Percentiles rank a stretch among this genome's conserved stretches.
Evolutionary conservation across 83 land plant species (phyloP).

Genomic region (Diphasiastrum complanatum): DNA sequence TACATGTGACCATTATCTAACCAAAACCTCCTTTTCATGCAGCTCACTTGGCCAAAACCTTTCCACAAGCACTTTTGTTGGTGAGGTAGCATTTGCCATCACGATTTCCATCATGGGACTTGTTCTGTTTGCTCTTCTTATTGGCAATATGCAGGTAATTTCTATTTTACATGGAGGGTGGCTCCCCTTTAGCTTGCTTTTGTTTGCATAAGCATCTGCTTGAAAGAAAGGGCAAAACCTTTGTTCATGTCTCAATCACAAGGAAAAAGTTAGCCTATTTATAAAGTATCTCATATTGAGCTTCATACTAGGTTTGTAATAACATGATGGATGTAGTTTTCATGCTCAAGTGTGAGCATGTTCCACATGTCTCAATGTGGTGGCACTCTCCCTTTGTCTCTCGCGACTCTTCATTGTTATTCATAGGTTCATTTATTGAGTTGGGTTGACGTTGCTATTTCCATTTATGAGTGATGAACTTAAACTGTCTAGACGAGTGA

Average conservation of each 20-base stretch:
- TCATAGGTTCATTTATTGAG: background rate
- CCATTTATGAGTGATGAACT: no score
- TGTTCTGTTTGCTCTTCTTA: constrained; percentile 6
- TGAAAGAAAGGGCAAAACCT: background rate
- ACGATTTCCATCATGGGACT: background rate
- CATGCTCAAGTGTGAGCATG: background rate
- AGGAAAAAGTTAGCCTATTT: background rate
- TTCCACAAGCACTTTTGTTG: constrained; percentile 1
- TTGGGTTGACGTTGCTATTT: background rate
- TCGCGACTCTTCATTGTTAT: no score
- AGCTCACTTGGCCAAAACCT: constrained; percentile 3
- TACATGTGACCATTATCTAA: no score
- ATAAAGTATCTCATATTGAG: background rate
- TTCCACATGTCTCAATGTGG: background rate
- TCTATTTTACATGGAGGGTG: background rate
- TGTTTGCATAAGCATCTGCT: background rate
- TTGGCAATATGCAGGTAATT: constrained; percentile 6
- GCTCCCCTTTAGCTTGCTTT: background rate
- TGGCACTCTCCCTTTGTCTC: background rate
- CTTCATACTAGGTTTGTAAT: background rate
- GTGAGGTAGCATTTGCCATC: background rate
- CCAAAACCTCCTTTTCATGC: background rate
- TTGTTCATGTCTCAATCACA: background rate
- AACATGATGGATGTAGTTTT: background rate
- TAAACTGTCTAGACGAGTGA: background rate